Percentiles rank a stretch among this genome's conserved stretches.
Evolutionary conservation across 2,329 filamentous ascomycete genomes (phyloP).

Genomic region (Myriosclerotinia curreyana): DNA sequence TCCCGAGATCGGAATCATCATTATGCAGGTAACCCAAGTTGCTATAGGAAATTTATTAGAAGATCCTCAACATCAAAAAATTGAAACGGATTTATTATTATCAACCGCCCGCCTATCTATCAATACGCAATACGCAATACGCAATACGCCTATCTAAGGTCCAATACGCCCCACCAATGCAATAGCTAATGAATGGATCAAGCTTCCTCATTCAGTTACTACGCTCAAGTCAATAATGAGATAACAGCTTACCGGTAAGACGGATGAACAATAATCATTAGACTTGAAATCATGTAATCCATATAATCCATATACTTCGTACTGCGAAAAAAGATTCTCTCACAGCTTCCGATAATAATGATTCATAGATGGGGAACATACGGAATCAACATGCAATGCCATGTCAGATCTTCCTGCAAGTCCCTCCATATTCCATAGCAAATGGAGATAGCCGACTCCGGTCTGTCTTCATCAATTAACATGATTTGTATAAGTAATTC

Average conservation of each 20-base stretch:
- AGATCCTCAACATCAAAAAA: background rate
- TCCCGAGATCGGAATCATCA: background rate
- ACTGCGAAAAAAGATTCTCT: too few species aligned
- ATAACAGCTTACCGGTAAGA: background rate
- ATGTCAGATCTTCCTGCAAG: background rate
- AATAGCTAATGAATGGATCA: background rate
- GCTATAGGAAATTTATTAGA: background rate
- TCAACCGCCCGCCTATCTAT: conserved; percentile 1
- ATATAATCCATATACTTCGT: too few species aligned
- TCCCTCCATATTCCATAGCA: background rate
- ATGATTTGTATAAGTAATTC: background rate
- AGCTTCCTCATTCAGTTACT: background rate
- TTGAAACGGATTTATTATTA: background rate
- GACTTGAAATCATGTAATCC: conserved; percentile 1
- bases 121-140: background rate
- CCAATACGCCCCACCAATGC: background rate
- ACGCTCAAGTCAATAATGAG: background rate
- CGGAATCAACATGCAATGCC: background rate
- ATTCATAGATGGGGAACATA: background rate
- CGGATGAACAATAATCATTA: too few species aligned
- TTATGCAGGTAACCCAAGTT: background rate
- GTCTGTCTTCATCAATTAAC: background rate
- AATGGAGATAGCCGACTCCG: background rate
- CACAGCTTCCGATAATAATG: background rate
- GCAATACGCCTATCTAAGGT: background rate